Base-by-base conservation (phyloP, 352 stramenopile genomes). In the Globisporangium radiosum region DNA sequence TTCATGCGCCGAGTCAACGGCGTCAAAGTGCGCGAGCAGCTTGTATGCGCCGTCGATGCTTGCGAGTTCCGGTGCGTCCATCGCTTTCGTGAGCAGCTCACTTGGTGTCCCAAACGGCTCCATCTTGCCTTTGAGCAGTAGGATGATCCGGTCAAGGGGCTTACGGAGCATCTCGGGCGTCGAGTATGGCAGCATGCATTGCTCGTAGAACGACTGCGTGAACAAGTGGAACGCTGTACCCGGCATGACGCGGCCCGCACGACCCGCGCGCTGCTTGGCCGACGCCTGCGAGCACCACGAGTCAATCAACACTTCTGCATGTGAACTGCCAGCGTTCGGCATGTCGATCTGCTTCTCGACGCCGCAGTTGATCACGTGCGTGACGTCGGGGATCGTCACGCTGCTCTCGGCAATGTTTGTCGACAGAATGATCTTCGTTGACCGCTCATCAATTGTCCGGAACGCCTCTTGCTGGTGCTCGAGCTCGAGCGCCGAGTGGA, bases 361-460 rank as follows among this genome's bases (percentile, higher is more conserved):
- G 5, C 81, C 83, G 49, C 76, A 89, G 58, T 93, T 93, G 60
- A 95, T 92, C 37, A 95, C 84, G 53, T 95, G 84, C 5, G 83
- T 93, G 13, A 99, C 92, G 58, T 95, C 86, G 5, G 95, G 94
- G 25, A 99, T 97, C 3, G 97, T 99, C 5, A 99, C 85, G 49
- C 90, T 98, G 55, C 92, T 98, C 66, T 99, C 97, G 4, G 95
- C 95, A 63, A 99, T 97, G 63, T 98, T 99, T 0, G 96, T 99
- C 13, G 92, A 86, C 59, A 98, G 75, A 52, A 98, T 94, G n/a
- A 98, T 89, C 67, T 98, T 98, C 5, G 78, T 87, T 7, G 79
- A 77, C 47, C 61, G 63, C 14, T 72, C 59, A 8, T 62, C 57
- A 14, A 86, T 69, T 38, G 74, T 60, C 33, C 73, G 70, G 43